Evolutionary conservation across 352 stramenopile genomes (phyloP).

Genomic region (Phytophthora agathidicida): DNA sequence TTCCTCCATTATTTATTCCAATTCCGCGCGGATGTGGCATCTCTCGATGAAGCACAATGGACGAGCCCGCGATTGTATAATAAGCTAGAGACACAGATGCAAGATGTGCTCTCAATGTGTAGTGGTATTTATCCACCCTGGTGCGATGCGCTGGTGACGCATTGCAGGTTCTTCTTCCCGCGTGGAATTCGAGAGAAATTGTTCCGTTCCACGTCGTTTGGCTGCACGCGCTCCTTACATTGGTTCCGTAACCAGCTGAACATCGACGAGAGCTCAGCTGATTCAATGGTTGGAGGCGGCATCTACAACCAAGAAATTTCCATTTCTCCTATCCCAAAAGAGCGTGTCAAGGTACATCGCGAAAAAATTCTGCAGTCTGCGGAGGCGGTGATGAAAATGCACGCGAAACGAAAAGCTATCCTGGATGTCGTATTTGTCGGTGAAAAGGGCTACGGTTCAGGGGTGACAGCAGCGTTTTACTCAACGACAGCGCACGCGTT

Average conservation of each 20-base stretch:
- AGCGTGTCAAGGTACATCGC: slow-evolving; percentile 85
- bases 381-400: slow-evolving; percentile 86
- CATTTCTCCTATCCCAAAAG: slow-evolving; percentile 85
- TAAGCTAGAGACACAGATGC: slow-evolving; percentile 80
- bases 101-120: slow-evolving; percentile 84
- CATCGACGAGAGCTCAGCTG: slow-evolving; percentile 43
- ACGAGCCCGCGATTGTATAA: slow-evolving; percentile 75
- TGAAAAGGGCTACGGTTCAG: slow-evolving; percentile 86
- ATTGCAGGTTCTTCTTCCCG: slow-evolving; percentile 87
- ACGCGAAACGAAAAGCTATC: slow-evolving; percentile 82
- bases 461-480: slow-evolving; percentile 87
- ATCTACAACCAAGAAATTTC: slow-evolving; percentile 83
- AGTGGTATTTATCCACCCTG: slow-evolving; percentile 84
- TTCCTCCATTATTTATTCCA: slow-evolving; percentile 70
- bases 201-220: slow-evolving; percentile 82
- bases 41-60: slow-evolving; percentile 61
- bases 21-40: slow-evolving; percentile 28
- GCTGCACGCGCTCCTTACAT: slow-evolving; percentile 78
- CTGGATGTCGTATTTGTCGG: slow-evolving; percentile 87
- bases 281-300: slow-evolving; percentile 37
- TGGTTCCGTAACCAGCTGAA: slow-evolving; percentile 81
- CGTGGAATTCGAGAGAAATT: slow-evolving; percentile 70
- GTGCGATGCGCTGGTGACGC: slow-evolving; percentile 74
- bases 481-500: slow-evolving; percentile 76
- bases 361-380: slow-evolving; percentile 78